Evolutionary conservation across 2,329 filamentous ascomycete species (phyloP).

Genomic region (Stagonosporopsis chrysanthemi): DNA sequence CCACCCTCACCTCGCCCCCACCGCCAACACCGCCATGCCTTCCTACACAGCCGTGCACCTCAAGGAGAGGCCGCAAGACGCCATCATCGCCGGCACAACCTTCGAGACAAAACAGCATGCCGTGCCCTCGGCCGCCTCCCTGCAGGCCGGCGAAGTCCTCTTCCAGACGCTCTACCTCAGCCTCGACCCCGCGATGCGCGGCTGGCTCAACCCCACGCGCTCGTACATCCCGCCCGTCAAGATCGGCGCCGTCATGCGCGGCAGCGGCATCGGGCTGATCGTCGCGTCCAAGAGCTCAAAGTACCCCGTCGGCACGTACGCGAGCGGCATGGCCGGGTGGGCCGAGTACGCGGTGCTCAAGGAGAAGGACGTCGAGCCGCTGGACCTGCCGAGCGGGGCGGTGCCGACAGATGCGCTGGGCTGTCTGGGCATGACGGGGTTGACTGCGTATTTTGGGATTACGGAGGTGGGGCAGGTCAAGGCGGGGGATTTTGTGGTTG

Average conservation of each 20-base stretch:
- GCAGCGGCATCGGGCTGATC: conserved; percentile 66
- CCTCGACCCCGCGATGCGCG: conserved; percentile 78
- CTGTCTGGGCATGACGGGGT: conserved; percentile 68
- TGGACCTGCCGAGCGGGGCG: conserved; percentile 57
- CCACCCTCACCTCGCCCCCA: background rate
- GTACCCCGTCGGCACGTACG: conserved; percentile 65
- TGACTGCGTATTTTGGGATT: conserved; percentile 81
- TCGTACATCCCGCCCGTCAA: conserved; percentile 74
- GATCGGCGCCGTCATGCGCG: conserved; percentile 74
- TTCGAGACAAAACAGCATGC: conserved; percentile 64
- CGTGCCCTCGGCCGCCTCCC: conserved; percentile 55
- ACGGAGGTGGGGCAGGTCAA: conserved; percentile 72
- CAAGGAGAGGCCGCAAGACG: conserved; percentile 66
- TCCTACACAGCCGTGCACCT: conserved; percentile 62
- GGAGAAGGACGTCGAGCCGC: conserved; percentile 58
- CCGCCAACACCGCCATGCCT: conserved; percentile 36
- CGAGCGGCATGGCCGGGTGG: conserved; percentile 67
- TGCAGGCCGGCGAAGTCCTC: conserved; percentile 71
- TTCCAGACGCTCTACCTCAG: conserved; percentile 68
- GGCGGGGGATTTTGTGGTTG: conserved; percentile 76
- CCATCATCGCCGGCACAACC: conserved; percentile 71
- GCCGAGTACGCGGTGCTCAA: conserved; percentile 68
- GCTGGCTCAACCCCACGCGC: conserved; percentile 67
- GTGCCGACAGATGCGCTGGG: conserved; percentile 63
- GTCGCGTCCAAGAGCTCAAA: conserved; percentile 65